Conservation (phyloP, 2,329 filamentous ascomycete species). For the Talaromyces funiculosus region DNA sequence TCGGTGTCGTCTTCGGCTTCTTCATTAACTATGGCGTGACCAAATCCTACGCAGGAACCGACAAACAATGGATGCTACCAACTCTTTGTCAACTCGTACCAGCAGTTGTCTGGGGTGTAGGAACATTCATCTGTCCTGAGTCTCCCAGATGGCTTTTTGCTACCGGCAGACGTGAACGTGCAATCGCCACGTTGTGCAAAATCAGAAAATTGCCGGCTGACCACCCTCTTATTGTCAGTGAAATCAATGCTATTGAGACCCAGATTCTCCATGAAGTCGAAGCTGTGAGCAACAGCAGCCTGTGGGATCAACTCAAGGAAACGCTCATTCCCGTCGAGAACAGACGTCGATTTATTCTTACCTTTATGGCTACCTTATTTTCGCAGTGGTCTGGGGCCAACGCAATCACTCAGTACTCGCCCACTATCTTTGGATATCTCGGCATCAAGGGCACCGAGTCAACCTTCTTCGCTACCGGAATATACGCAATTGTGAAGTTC, state of each 20-base stretch:
- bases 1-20: neutral
- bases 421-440: conserved; percentile 62
- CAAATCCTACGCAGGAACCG: conserved; percentile 21
- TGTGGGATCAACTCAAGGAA: conserved; percentile 31
- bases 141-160: conserved; percentile 33
- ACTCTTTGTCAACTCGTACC: conserved; percentile 28
- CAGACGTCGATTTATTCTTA: neutral
- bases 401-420: conserved; percentile 63
- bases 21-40: conserved; percentile 33
- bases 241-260: conserved; percentile 20
- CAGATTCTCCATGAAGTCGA: conserved; percentile 33
- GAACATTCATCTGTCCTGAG: conserved; percentile 29
- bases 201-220: conserved; percentile 29
- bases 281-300: conserved; percentile 25
- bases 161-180: conserved; percentile 23
- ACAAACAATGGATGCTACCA: conserved; percentile 28
- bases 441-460: conserved; percentile 55
- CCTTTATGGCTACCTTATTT: conserved; percentile 39
- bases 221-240: conserved; percentile 22
- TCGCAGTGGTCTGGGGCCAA: conserved; percentile 53
- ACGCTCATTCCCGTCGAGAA: conserved; percentile 17
- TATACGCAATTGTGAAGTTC: conserved; percentile 65
- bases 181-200: conserved; percentile 19
- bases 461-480: conserved; percentile 65
- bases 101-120: conserved; percentile 21